Percentiles rank a stretch among this genome's conserved stretches.
Evolutionary conservation across 208 protist genomes (phyloP).

Genomic region (Lotmaria passim): DNA sequence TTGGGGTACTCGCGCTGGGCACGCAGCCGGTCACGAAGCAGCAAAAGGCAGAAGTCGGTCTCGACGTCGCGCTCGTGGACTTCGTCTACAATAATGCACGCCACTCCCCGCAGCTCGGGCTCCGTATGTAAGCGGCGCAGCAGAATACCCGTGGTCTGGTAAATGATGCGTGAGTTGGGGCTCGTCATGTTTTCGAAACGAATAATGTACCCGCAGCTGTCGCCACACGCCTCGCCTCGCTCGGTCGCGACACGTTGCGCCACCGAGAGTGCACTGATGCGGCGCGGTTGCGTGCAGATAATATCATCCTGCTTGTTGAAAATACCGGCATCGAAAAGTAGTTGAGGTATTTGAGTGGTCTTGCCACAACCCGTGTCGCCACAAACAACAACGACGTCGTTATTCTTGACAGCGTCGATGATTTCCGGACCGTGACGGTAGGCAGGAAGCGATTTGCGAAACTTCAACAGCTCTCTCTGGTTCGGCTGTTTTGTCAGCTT

Average conservation of each 20-base stretch:
- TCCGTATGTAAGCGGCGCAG: slow-evolving; percentile 96
- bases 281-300: slow-evolving; percentile 90
- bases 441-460: slow-evolving; percentile 64
- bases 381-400: slow-evolving; percentile 86
- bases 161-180: slow-evolving; percentile 95
- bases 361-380: slow-evolving; percentile 98
- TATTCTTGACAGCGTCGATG: slow-evolving; percentile 57
- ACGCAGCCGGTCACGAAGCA: slow-evolving; percentile 71
- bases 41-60: slow-evolving; percentile 82
- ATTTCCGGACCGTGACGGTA: slow-evolving; percentile 61
- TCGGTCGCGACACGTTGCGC: slow-evolving; percentile 89
- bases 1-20: slow-evolving; percentile 53
- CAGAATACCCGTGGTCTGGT: slow-evolving; percentile 98
- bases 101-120: slow-evolving; percentile 78
- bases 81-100: slow-evolving; percentile 89
- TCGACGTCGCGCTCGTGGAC: slow-evolving; percentile 90
- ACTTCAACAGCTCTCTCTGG: slow-evolving; percentile 51
- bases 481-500: slow-evolving; percentile 12
- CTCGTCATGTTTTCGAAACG: slow-evolving; percentile 86
- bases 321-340: slow-evolving; percentile 72
- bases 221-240: slow-evolving; percentile 79
- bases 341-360: slow-evolving; percentile 95
- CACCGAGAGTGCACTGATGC: slow-evolving; percentile 92
- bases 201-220: slow-evolving; percentile 91
- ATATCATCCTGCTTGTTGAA: slow-evolving; percentile 63